Conservation (phyloP, 2,329 filamentous ascomycete genomes). For the Trichoderma semiorbis region DNA sequence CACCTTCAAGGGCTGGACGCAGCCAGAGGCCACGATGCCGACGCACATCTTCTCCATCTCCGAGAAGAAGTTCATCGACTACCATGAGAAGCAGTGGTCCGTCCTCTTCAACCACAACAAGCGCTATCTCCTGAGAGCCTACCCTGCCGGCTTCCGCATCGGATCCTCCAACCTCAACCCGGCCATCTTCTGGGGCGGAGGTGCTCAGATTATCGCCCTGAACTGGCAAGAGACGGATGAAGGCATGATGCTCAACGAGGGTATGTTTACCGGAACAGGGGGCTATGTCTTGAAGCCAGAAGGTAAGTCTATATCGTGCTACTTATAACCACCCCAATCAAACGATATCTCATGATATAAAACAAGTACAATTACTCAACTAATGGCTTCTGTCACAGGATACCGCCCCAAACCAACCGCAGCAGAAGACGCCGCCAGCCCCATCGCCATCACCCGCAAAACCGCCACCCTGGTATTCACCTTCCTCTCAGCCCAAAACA, state of each 20-base stretch:
- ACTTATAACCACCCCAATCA: neutral
- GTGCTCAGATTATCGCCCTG: slow-evolving; percentile 84
- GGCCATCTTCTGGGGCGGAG: slow-evolving; percentile 78
- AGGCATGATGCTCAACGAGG: slow-evolving; percentile 94
- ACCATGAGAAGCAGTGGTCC: slow-evolving; percentile 47
- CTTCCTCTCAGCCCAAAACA: slow-evolving; percentile 71
- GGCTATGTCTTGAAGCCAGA: slow-evolving; percentile 84
- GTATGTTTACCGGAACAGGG: slow-evolving; percentile 79
- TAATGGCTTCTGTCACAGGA: slow-evolving; percentile 19
- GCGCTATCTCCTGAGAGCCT: slow-evolving; percentile 79
- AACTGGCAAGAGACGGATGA: slow-evolving; percentile 93
- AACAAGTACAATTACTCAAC: neutral
- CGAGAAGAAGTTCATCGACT: slow-evolving; percentile 61
- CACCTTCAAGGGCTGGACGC: slow-evolving; percentile 73
- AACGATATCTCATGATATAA: neutral
- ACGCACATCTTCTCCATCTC: slow-evolving; percentile 67
- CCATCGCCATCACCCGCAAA: slow-evolving; percentile 44
- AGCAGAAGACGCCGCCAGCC: slow-evolving; percentile 21
- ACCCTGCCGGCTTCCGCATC: slow-evolving; percentile 78
- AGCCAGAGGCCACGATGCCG: slow-evolving; percentile 65
- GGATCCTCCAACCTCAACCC: slow-evolving; percentile 85
- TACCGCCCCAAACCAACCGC: slow-evolving; percentile 30
- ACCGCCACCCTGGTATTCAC: slow-evolving; percentile 69
- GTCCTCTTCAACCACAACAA: slow-evolving; percentile 77
- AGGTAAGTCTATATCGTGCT: slow-evolving; percentile 39